Conservation (phyloP, 2,329 filamentous ascomycete genomes). For the Diaporthe sp. region DNA sequence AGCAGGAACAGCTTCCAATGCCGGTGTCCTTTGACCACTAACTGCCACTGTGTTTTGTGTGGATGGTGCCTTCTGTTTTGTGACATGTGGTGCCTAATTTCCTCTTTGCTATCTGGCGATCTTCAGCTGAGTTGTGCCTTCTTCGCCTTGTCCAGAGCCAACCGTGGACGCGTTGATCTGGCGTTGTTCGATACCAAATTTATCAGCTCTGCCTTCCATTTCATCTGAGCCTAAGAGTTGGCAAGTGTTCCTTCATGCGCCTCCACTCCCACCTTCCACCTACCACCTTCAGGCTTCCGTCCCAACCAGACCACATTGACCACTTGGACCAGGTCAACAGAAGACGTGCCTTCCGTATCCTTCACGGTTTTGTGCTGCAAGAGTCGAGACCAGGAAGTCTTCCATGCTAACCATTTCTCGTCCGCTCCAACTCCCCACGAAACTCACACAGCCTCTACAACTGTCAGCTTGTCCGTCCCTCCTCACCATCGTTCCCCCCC, state of each 20-base stretch:
- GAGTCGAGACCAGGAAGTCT: not conserved
- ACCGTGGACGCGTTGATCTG: not conserved
- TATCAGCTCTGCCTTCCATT: not conserved
- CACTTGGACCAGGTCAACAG: not conserved
- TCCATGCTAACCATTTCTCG: not conserved
- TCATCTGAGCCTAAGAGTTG: not conserved
- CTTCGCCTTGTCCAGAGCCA: not conserved
- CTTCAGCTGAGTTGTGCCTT: not conserved
- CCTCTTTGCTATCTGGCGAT: not conserved
- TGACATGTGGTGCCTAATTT: not conserved
- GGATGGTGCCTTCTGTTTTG: not conserved
- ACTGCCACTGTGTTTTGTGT: not conserved
- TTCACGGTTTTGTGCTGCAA: too few species aligned
- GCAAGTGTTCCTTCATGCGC: not conserved
- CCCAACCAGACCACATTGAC: not conserved
- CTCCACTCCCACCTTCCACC: not conserved
- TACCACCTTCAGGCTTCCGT: not conserved
- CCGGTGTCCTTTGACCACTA: not conserved
- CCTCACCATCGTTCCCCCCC: not conserved
- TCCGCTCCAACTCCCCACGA: not conserved
- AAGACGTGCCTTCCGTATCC: not conserved
- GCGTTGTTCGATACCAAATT: not conserved
- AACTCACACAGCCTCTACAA: not conserved
- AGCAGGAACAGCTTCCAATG: not conserved
- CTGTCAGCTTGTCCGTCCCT: not conserved